Evolutionary conservation across 352 stramenopile species (phyloP), one percentile per base, ranked within the genome.

Genomic region (Phytophthora kernoviae): DNA sequence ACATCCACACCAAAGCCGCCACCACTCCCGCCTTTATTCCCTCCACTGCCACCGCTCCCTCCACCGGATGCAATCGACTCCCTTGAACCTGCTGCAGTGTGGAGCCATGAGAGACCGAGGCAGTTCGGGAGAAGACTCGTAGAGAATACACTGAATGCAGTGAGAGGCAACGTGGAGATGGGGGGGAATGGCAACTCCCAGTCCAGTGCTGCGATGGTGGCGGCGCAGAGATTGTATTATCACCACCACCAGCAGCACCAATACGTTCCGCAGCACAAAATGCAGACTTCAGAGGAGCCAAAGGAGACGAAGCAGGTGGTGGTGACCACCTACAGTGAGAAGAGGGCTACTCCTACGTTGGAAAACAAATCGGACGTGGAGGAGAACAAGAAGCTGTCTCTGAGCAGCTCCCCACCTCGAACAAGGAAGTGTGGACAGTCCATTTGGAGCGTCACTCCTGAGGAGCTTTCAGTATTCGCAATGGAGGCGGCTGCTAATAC

Each of bases 381-480:
- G 26, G 26, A 22, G 17, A 49, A 47, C 5, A 45, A 62, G n/a
- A 20, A 44, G 37, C n/a, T 2, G 6, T 22, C 24, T 1, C 27
- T 14, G 4, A 36, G 27, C 14, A 22, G n/a, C 20, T 22, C 26
- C 7, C 10, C 11, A 4, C 21, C 1, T 54, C 24, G n/a, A 37
- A 10, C 32, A 32, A 26, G 5, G 17, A 45, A 42, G 33, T 9
- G 20, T 60, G 62, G 40, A 21, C 40, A 45, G n/a, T 69, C 58
- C n/a, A 75, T 77, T 18, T 80, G 71, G 71, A 75, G 54, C 27
- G 42, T 75, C 32, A 68, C 58, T 1, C 67, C 68, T 3, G 57
- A 69, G 7, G 71, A 80, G 21, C 59, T 77, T 6, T 55, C 63
- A 34, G 49, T 42, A 42, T 46, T 77, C 15, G 64, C 57, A 9